Conservation (phyloP, 2,329 filamentous ascomycete genomes). For the Sporothrix brasiliensis region DNA sequence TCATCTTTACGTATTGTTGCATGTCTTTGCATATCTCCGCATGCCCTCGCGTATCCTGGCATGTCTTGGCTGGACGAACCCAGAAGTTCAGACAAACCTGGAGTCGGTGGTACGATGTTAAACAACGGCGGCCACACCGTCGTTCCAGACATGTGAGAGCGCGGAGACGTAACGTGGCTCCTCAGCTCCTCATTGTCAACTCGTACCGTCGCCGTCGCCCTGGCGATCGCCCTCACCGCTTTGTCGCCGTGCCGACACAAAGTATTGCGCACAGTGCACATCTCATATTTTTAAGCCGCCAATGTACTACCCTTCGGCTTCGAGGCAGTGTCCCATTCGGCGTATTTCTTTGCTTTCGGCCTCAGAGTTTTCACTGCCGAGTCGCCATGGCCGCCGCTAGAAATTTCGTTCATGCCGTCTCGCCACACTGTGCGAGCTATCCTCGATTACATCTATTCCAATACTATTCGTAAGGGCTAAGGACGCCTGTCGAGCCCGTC, state of each 20-base stretch:
- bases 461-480: no score
- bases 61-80: no score
- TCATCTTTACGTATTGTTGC: no score
- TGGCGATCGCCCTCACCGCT: constrained; percentile 2
- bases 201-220: not conserved
- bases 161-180: not conserved
- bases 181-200: not conserved
- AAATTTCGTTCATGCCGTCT: constrained; percentile 15
- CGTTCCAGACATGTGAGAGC: constrained; percentile 16
- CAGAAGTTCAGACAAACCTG: no score
- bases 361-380: not conserved
- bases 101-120: no score
- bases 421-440: constrained; percentile 14
- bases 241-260: not conserved
- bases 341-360: not conserved
- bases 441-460: no score
- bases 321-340: no score
- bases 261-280: constrained; percentile 1
- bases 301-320: not conserved
- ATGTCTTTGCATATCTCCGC: not conserved
- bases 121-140: constrained; percentile 24
- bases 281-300: not conserved
- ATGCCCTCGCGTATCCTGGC: no score
- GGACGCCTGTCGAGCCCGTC: not conserved
- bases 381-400: constrained; percentile 17